phyloP scores from a whole-genome alignment of 2,329 filamentous ascomycete genomes.

The Berkeleyomyces basicola region DNA sequence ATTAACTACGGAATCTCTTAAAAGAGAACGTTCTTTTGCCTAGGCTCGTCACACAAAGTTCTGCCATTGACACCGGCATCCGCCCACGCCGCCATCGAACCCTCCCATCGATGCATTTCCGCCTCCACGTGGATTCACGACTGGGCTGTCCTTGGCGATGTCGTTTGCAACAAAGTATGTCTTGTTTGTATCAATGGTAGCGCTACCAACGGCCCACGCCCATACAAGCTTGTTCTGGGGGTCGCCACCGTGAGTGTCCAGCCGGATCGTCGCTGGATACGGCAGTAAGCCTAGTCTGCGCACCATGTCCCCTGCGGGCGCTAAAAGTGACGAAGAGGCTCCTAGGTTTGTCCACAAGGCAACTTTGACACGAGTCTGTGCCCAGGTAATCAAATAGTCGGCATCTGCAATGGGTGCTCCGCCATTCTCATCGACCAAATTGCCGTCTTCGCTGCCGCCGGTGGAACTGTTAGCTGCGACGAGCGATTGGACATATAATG shows the following conservation, averaged over 20 bases:
- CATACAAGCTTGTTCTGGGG: slow-evolving; percentile 35
- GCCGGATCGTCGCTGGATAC: slow-evolving; percentile 43
- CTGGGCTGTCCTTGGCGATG: slow-evolving; percentile 32
- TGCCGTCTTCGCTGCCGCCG: slow-evolving; percentile 17
- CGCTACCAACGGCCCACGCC: slow-evolving; percentile 32
- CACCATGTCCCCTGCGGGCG: slow-evolving; percentile 17
- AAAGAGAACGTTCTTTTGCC: neutral
- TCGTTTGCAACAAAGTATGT: slow-evolving; percentile 32
- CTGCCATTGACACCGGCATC: slow-evolving; percentile 44
- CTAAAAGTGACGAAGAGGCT: slow-evolving; percentile 27
- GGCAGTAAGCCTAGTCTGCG: slow-evolving; percentile 42
- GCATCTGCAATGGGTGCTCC: slow-evolving; percentile 38
- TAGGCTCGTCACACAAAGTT: slow-evolving; percentile 23
- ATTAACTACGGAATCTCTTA: neutral
- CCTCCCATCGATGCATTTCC: slow-evolving; percentile 36
- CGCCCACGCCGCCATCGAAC: slow-evolving; percentile 45
- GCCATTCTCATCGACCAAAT: slow-evolving; percentile 31
- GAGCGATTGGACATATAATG: slow-evolving; percentile 58
- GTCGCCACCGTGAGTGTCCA: slow-evolving; percentile 47
- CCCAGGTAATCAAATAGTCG: slow-evolving; percentile 39
- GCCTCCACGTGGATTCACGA: slow-evolving; percentile 34
- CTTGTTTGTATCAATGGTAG: slow-evolving; percentile 28
- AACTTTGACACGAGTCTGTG: slow-evolving; percentile 44
- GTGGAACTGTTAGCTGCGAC: slow-evolving; percentile 29
- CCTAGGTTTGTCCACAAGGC: slow-evolving; percentile 44